Evolutionary conservation across 805 yeast species (phyloP), one percentile per base, ranked within the genome.

Genomic region (Zygoascus flipseniorum): DNA sequence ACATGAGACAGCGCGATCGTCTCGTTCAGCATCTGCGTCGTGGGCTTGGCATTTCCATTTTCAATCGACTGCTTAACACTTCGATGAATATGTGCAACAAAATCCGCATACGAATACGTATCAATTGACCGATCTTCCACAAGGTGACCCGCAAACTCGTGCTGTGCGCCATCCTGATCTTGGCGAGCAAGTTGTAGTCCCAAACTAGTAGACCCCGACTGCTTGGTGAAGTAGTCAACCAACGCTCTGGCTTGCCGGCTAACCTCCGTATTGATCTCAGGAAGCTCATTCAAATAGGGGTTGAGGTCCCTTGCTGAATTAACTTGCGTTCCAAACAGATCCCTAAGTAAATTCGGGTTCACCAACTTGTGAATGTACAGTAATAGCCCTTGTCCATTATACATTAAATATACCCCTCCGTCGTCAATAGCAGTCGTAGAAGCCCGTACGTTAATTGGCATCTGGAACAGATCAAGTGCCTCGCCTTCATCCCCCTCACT

Each of bases 391-490:
- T 71, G 72, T 18, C 95, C 92, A 61, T 87, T 80, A 71, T 86
- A 89, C 19, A 85, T 68, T 47, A 93, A 65, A 67, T 86, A 89
- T 8, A 86, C 89, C 8, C 96, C 95, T 44, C 89, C 88, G 51
- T 77, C 73, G 55, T 81, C 70, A 52, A 79, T 62, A 43, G 67
- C 62, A 45, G 70, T 52, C 14, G 72, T 63, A 20, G 78, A 59
- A 57, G 79, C 79, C 37, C 76, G 77, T 32, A 72, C 68, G 60
- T 70, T 76, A 58, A 57, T 69, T 2, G 85, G 95, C 58, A 76
- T 61, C n/a, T 61, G 68, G 65, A 80, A 78, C 8, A 28, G 10
- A 16, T 37, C 51, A 19, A n/a, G 18, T 19, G 31, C 5, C 5
- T 56, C 67, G 61, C 52, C 28, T 5, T 44, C 16, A 2, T 44